Evolutionary conservation across 2,329 filamentous ascomycete species (phyloP).

Genomic region (Teratosphaeria nubilosa): DNA sequence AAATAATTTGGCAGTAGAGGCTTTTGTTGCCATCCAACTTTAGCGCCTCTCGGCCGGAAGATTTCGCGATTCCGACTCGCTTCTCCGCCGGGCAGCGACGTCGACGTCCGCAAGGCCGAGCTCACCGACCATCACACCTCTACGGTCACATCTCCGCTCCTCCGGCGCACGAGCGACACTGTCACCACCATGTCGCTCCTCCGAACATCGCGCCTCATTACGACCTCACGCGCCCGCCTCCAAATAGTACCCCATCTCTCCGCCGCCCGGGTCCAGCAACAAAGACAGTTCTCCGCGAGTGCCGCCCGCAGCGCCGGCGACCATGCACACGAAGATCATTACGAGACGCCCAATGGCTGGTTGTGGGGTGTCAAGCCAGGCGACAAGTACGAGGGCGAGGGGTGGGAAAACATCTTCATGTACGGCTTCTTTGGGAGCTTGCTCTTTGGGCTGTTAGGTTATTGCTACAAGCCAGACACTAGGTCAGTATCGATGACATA

Average conservation of each 20-base stretch:
- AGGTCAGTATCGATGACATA: constrained; percentile 53
- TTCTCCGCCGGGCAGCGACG: neutral
- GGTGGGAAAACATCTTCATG: constrained; percentile 83
- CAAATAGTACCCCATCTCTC: constrained; percentile 23
- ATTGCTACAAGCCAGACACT: constrained; percentile 96
- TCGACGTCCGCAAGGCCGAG: neutral
- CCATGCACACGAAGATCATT: constrained; percentile 67
- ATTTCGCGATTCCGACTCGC: neutral
- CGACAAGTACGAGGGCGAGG: constrained; percentile 91
- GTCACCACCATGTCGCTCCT: constrained; percentile 19
- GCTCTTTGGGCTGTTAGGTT: constrained; percentile 62
- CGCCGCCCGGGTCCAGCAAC: constrained; percentile 15
- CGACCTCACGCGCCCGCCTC: constrained; percentile 20
- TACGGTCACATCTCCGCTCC: constrained; percentile 4
- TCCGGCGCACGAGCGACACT: constrained; percentile 2
- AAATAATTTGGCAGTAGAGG: neutral
- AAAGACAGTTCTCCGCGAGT: constrained; percentile 24
- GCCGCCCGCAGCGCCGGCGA: constrained; percentile 30
- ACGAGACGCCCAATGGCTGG: constrained; percentile 84
- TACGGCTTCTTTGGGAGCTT: constrained; percentile 77
- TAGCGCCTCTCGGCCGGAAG: neutral
- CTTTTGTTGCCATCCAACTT: neutral
- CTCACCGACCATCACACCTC: neutral
- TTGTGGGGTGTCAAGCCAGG: constrained; percentile 89
- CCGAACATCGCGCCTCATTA: constrained; percentile 21